Percentiles rank a stretch among this genome's conserved stretches.
phyloP scores from a whole-genome alignment of 73 alveolate genomes.

The Tetrahymena borealis region DNA sequence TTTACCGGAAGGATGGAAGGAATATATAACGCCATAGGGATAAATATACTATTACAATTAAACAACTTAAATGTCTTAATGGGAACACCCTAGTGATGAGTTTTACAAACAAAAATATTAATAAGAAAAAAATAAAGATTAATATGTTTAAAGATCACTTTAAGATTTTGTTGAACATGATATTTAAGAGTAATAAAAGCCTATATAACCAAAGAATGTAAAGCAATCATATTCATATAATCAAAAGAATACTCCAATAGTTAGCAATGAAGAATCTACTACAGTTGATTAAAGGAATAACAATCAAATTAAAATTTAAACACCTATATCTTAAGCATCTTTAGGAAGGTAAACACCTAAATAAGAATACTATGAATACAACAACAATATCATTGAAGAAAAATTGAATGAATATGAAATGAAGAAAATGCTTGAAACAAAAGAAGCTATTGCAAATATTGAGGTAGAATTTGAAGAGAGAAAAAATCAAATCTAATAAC shows the following conservation, averaged over 20 bases:
- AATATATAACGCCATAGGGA: neutral
- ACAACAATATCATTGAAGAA: neutral
- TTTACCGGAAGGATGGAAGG: neutral
- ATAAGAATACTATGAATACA: neutral
- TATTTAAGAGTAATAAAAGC: neutral
- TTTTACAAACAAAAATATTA: neutral
- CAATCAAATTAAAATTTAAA: neutral
- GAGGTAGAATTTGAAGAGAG: neutral
- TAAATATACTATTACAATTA: neutral
- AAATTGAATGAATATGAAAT: neutral
- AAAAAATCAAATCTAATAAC: neutral
- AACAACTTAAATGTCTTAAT: neutral
- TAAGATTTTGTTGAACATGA: neutral
- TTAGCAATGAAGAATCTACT: neutral
- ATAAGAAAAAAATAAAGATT: neutral
- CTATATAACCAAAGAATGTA: neutral
- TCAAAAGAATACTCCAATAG: neutral
- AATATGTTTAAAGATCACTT: neutral
- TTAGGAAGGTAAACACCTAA: neutral
- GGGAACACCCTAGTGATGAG: constrained; percentile 2
- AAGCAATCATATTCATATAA: neutral
- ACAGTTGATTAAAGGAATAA: neutral
- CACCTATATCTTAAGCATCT: neutral
- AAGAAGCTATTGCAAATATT: neutral
- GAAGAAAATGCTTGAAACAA: neutral